Evolutionary conservation across 2,329 filamentous ascomycete genomes (phyloP), one percentile per base, ranked within the genome.

Genomic region (Aspergillus sp.): DNA sequence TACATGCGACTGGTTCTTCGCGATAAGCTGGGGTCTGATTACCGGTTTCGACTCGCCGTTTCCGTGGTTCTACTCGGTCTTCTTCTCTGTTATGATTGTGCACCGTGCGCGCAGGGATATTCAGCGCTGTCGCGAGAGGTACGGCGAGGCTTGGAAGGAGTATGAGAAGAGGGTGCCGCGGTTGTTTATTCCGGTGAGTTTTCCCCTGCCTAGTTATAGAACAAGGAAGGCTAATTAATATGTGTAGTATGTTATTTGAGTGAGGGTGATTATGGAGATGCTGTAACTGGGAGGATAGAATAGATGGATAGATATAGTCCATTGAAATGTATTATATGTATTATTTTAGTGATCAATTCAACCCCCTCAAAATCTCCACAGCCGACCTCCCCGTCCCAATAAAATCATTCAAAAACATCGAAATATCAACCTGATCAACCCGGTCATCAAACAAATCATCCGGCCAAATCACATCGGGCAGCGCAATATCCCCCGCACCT

Each of bases 11-110:
- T 75, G 88, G 19, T 92, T 86, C 77, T 93, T 93, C 69, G 88
- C 90, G 8, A 70, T 90, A 45, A 84, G 79, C 37, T 95, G 90
- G 90, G 90, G 87, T 9, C 73, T 93, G 12, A 87, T 93, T 62
- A 91, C 89, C 1, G 90, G 90, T 3, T 93, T 93, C 75, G 77
- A 82, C 8, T 90, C 87, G 67, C 90, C 90, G 0, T 92, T 93
- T 73, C 90, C 91, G 0, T 96, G 90, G 90, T 95, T 96, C 73
- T 93, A 95, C 72, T 87, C 90, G 0, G 76, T 89, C 14, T 96
- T 96, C 78, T 96, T 96, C 72, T 79, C 79, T 5, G 73, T 77
- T 58, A 93, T 93, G 90, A 93, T 95, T 66, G 78, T 86, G 6
- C 91, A 96, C 72, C 87, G 91, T 51, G 87, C 90, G 2, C 78